A percentile compares a stretch with the other conserved stretches of the same genome.
Conservation (phyloP, 176 grass and related monocot genomes). For the Zea luxurians region DNA sequence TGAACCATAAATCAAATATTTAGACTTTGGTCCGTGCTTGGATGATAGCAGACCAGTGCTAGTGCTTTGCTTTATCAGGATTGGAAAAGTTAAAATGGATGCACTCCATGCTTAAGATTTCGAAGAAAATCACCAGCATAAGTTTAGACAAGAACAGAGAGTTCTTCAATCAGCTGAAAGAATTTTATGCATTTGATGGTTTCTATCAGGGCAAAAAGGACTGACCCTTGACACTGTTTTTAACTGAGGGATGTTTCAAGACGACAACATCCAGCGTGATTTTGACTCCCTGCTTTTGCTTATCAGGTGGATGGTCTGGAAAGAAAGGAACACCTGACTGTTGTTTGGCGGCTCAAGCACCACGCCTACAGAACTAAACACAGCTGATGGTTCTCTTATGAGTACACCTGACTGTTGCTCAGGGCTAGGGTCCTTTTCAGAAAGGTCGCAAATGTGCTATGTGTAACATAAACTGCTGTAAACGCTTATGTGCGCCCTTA, state of each 20-base stretch:
- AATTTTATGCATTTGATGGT: background rate
- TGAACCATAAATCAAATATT: background rate
- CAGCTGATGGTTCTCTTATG: background rate
- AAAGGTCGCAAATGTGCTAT: background rate
- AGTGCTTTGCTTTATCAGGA: background rate
- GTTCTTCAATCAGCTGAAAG: background rate
- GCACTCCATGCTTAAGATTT: slow-evolving; percentile 4
- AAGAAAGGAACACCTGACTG: background rate
- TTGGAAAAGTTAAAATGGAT: background rate
- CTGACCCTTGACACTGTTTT: background rate
- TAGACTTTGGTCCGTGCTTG: background rate
- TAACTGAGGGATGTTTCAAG: background rate
- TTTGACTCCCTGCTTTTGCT: background rate
- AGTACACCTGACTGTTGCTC: background rate
- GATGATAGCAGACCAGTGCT: background rate
- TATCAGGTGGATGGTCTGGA: background rate
- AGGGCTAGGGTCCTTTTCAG: background rate
- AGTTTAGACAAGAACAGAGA: slow-evolving; percentile 12
- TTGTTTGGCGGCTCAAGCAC: background rate
- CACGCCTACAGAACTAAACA: background rate
- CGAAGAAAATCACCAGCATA: background rate
- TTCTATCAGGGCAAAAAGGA: background rate
- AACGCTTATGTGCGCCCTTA: background rate
- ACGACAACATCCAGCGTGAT: background rate
- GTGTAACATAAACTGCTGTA: background rate